phyloP scores from a whole-genome alignment of 495 filamentous ascomycete genomes.

The Penicillium cataractarum region DNA sequence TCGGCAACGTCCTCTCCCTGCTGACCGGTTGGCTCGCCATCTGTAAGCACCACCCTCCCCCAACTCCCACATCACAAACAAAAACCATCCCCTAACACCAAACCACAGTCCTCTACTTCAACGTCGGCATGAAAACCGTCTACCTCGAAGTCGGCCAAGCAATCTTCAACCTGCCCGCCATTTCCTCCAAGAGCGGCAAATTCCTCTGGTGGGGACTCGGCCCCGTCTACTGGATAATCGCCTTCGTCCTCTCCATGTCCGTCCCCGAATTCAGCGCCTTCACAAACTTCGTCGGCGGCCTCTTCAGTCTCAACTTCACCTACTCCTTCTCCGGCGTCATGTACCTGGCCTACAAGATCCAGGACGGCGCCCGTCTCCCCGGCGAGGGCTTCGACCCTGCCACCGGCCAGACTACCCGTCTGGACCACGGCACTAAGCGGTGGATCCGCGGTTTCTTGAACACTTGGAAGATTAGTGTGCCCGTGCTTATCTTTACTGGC shows the following conservation, averaged over 20 bases:
- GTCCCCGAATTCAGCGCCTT: constrained; percentile 49
- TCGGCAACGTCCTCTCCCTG: constrained; percentile 57
- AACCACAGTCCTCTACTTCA: constrained; percentile 42
- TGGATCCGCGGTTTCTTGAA: constrained; percentile 39
- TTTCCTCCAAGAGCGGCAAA: constrained; percentile 51
- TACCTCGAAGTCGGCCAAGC: constrained; percentile 61
- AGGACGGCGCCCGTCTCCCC: constrained; percentile 42
- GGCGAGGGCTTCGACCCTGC: constrained; percentile 52
- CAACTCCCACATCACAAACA: not conserved
- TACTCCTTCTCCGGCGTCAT: constrained; percentile 52
- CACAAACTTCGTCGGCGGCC: constrained; percentile 36
- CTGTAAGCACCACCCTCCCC: constrained; percentile 12
- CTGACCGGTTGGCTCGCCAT: constrained; percentile 56
- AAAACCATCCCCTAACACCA: not conserved
- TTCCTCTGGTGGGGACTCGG: constrained; percentile 53
- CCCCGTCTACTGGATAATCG: constrained; percentile 60
- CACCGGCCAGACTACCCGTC: constrained; percentile 37
- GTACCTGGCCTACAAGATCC: constrained; percentile 43
- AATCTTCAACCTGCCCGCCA: constrained; percentile 50
- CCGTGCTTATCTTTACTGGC: constrained; percentile 28
- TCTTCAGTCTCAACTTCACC: constrained; percentile 48
- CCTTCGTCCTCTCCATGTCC: constrained; percentile 48
- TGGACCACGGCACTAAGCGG: constrained; percentile 41
- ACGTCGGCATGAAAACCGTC: constrained; percentile 65
- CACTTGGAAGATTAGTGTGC: constrained; percentile 26